These are phyloP conservation scores for Diospyros lotus DNA, from an alignment of 148 eudicot species.

Conservation along the genomic window DNA sequence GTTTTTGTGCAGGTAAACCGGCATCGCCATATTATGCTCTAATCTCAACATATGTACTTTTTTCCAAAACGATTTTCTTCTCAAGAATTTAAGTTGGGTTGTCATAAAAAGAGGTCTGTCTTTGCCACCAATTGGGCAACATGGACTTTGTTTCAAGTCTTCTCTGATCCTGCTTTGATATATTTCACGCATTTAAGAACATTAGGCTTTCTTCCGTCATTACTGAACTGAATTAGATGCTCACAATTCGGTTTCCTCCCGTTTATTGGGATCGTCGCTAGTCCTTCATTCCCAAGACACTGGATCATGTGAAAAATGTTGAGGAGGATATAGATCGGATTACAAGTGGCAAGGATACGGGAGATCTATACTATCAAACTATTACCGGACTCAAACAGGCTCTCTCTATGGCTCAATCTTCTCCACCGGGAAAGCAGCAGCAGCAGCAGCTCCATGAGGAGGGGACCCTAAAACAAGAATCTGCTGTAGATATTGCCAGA, in stretches of 20 bases:
- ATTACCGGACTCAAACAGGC: constrained; percentile 63
- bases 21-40: not conserved
- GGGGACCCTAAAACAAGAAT: constrained; percentile 17
- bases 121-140: not conserved
- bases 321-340: constrained; percentile 76
- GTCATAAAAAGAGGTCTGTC: not conserved
- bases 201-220: no score
- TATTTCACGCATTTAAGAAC: no score
- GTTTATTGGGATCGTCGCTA: constrained; percentile 13
- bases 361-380: constrained; percentile 69
- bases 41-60: not conserved
- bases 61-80: not conserved
- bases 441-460: constrained; percentile 2
- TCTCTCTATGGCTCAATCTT: constrained; percentile 24
- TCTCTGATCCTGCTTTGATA: not conserved
- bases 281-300: constrained; percentile 85
- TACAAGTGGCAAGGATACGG: constrained; percentile 64
- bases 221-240: no score
- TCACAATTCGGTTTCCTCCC: no score
- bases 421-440: constrained; percentile 21
- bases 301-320: constrained; percentile 72
- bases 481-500: constrained; percentile 8
- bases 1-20: constrained; percentile 78
- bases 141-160: not conserved
- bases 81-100: not conserved